Conservation (phyloP, 202 grass and related monocot species). For the Miscanthus sacchariflorus region DNA sequence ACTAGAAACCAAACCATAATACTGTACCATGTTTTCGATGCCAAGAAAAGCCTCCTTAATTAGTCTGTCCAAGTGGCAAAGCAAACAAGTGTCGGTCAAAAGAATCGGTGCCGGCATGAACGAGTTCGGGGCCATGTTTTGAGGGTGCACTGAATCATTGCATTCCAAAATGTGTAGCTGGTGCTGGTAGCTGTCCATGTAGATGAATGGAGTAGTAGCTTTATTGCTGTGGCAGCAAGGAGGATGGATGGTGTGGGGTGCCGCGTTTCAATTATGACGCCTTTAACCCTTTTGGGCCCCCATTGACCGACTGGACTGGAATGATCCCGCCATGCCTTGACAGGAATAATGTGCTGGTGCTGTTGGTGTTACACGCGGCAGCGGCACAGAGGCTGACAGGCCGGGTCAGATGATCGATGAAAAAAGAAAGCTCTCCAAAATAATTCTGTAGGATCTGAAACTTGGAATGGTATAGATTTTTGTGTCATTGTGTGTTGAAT, state of each 20-base stretch:
- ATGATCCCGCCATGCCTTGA: constrained; percentile 17
- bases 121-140: constrained; percentile 42
- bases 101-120: constrained; percentile 2
- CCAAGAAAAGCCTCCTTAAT: not conserved
- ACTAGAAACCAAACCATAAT: not conserved
- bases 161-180: not conserved
- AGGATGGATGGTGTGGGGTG: not conserved
- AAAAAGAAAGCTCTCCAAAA: not conserved
- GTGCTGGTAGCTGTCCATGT: not conserved
- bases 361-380: not conserved
- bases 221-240: not conserved
- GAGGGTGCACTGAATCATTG: constrained; percentile 58
- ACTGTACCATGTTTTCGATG: not conserved
- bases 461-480: not conserved
- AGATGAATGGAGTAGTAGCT: not conserved
- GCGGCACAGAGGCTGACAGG: not conserved
- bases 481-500: not conserved
- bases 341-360: constrained; percentile 14
- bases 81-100: constrained; percentile 23
- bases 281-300: constrained; percentile 24
- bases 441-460: not conserved
- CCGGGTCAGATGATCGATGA: not conserved
- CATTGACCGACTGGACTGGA: not conserved
- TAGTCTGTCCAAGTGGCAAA: not conserved
- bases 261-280: not conserved